Conservation (phyloP, 331 rosid species). For the Prunus yedoensis region DNA sequence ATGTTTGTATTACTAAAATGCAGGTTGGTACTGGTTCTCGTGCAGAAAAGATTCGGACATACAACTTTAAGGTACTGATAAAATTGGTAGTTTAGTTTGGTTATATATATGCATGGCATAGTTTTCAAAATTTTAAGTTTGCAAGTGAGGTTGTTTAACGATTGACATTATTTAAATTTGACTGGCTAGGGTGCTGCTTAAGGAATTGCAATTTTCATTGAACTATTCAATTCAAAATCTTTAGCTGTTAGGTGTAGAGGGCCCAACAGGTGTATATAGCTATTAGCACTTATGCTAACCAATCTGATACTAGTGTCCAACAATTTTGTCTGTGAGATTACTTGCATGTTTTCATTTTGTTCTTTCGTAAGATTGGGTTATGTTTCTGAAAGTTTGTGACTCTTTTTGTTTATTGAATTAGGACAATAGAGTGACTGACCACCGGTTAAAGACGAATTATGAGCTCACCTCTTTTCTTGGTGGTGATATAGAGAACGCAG, state of each 20-base stretch:
- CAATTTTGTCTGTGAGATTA: neutral
- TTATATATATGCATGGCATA: neutral
- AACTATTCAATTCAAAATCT: neutral
- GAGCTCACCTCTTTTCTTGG: conserved; percentile 87
- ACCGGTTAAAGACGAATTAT: conserved; percentile 79
- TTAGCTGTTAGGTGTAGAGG: neutral
- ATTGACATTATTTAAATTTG: neutral
- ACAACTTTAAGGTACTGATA: conserved; percentile 75
- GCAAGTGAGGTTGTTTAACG: neutral
- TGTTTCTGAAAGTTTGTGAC: conserved; percentile 15
- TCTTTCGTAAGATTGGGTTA: neutral
- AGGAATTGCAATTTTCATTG: neutral
- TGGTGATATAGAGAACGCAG: conserved; percentile 80
- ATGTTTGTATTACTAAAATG: conserved; percentile 22
- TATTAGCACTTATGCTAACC: neutral
- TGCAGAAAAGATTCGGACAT: conserved; percentile 90
- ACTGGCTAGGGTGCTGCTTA: neutral
- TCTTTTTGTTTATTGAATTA: conserved; percentile 23
- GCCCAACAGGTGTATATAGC: neutral
- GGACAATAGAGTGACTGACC: conserved; percentile 97
- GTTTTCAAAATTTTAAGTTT: neutral
- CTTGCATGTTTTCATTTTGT: neutral
- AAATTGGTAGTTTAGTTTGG: neutral
- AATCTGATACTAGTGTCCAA: neutral
- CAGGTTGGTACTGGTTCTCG: conserved; percentile 99